These are phyloP conservation scores for Colletotrichum liriopes DNA, from an alignment of 2,329 filamentous ascomycete genomes.

Conservation along the genomic window DNA sequence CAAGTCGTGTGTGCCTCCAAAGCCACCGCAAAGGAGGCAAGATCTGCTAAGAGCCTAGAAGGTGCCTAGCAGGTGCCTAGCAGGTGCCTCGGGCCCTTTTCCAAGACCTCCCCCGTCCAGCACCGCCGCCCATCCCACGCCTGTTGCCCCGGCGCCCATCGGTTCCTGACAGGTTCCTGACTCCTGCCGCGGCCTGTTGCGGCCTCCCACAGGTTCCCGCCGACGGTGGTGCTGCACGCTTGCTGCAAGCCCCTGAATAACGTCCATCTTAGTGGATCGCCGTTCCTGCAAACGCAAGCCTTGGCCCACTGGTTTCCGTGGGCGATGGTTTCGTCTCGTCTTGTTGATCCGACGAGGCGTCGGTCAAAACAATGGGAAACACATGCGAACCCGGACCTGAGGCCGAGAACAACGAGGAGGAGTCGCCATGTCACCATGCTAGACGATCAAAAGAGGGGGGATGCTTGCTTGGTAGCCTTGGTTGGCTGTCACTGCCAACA, in stretches of 20 bases:
- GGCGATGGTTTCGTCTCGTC: conserved; percentile 42
- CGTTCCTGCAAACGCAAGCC: conserved; percentile 35
- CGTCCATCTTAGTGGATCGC: conserved; percentile 38
- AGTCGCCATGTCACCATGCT: background rate
- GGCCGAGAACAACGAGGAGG: conserved; percentile 15
- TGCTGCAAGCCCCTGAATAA: conserved; percentile 44
- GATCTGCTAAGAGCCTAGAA: conserved; percentile 17
- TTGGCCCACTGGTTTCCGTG: conserved; percentile 40
- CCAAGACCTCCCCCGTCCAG: conserved; percentile 35
- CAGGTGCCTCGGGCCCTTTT: conserved; percentile 17
- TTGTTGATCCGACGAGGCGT: conserved; percentile 38
- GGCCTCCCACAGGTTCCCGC: conserved; percentile 29
- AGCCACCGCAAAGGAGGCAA: conserved; percentile 3
- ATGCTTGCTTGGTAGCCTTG: conserved; percentile 1
- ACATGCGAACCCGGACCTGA: conserved; percentile 28
- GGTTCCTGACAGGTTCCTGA: conserved; percentile 28
- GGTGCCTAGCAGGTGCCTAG: conserved; percentile 5
- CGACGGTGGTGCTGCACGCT: conserved; percentile 30
- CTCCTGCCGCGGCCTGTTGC: conserved; percentile 33
- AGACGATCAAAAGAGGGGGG: conserved; percentile 10
- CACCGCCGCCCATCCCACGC: conserved; percentile 31
- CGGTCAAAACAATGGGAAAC: conserved; percentile 39
- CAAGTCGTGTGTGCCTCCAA: background rate
- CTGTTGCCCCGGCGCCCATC: conserved; percentile 41
- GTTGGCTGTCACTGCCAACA: conserved; percentile 24